phyloP scores from a whole-genome alignment of 2,329 filamentous ascomycete species.

The Myriosclerotinia duriaeana region DNA sequence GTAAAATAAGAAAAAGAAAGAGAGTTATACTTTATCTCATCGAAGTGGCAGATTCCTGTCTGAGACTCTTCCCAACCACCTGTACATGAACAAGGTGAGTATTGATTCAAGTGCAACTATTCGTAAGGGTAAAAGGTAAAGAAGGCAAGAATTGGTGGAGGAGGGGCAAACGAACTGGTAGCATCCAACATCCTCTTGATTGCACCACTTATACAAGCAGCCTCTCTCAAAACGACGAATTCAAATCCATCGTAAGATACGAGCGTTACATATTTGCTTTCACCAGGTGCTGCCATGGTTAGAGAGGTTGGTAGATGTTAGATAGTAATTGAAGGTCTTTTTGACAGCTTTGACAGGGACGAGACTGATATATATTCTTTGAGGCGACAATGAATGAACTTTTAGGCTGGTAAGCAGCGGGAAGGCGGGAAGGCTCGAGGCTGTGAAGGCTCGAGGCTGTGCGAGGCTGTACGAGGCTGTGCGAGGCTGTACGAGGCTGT shows the following conservation, averaged over 20 bases:
- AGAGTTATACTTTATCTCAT: conserved; percentile 68
- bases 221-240: conserved; percentile 71
- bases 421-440: too few relatives aligned
- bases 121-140: conserved; percentile 15
- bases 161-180: conserved; percentile 49
- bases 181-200: conserved; percentile 76
- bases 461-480: too few relatives aligned
- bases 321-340: conserved; percentile 22
- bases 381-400: background rate
- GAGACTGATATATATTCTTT: background rate
- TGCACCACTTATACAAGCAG: conserved; percentile 66
- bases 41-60: conserved; percentile 64
- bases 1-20: background rate
- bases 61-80: conserved; percentile 59
- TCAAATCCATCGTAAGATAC: conserved; percentile 74
- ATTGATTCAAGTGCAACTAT: conserved; percentile 11
- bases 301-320: conserved; percentile 2
- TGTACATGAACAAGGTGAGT: conserved; percentile 47
- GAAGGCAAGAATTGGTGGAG: background rate
- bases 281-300: conserved; percentile 24
- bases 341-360: background rate
- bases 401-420: background rate
- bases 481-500: too few relatives aligned
- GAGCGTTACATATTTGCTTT: conserved; percentile 72
- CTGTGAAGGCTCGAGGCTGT: too few relatives aligned